Evolutionary conservation across 371 early-diverging fungal genomes (phyloP).

Genomic region (Saksenaea vasiformis): DNA sequence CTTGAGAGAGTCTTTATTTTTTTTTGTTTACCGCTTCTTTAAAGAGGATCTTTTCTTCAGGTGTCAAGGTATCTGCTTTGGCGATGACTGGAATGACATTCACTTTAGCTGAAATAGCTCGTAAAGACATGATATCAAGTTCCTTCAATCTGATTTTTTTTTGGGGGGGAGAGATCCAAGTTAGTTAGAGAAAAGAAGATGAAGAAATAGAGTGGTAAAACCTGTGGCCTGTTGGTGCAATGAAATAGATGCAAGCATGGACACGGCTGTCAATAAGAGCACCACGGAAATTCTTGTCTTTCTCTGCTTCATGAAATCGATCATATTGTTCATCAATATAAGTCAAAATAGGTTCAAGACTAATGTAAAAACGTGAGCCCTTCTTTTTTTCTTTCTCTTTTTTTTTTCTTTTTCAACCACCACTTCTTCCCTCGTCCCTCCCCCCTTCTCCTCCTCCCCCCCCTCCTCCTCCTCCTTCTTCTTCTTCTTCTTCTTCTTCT

Average conservation of each 20-base stretch:
- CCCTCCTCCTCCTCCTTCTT: too few species aligned
- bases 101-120: constrained; percentile 75
- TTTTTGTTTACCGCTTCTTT: constrained; percentile 62
- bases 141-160: constrained; percentile 81
- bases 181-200: too few species aligned
- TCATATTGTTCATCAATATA: constrained; percentile 94
- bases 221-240: constrained; percentile 92
- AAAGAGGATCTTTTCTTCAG: constrained; percentile 63
- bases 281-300: constrained; percentile 79
- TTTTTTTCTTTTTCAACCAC: neutral
- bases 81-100: constrained; percentile 91
- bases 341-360: constrained; percentile 76
- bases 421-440: neutral
- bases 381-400: too few species aligned
- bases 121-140: constrained; percentile 88
- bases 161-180: too few species aligned
- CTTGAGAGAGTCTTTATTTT: neutral
- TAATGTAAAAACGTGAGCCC: too few species aligned
- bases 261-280: constrained; percentile 80
- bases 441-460: neutral
- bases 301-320: constrained; percentile 88
- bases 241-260: constrained; percentile 93
- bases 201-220: too few species aligned
- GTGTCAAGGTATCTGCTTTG: constrained; percentile 71
- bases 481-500: too few species aligned